A percentile compares a stretch with the other conserved stretches of the same genome.
These are phyloP conservation scores for Verticillium nonalfalfae DNA, from an alignment of 2,329 filamentous ascomycete genomes.

Conservation along the genomic window DNA sequence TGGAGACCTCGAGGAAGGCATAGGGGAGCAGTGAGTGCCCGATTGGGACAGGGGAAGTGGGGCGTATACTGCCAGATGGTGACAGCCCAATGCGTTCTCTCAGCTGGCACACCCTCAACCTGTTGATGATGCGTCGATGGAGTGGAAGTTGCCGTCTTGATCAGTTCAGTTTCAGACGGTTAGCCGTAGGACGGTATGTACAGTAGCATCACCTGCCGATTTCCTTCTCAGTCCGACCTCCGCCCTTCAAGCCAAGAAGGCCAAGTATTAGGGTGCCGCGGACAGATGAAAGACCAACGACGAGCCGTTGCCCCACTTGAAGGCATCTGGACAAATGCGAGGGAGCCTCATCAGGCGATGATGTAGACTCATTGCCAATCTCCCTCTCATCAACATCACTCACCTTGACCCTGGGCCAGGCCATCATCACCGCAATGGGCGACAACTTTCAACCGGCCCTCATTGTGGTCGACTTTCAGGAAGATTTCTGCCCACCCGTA, in stretches of 20 bases:
- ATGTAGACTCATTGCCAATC: not conserved
- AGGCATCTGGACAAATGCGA: not conserved
- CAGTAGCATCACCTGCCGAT: no score
- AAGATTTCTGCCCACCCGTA: slow-evolving; percentile 92
- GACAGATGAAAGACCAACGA: not conserved
- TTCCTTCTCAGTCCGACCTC: no score
- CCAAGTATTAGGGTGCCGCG: no score
- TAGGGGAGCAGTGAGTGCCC: not conserved
- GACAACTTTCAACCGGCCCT: slow-evolving; percentile 41
- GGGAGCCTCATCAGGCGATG: not conserved
- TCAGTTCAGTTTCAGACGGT: not conserved
- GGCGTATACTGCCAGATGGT: not conserved
- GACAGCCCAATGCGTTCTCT: not conserved
- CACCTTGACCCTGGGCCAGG: not conserved
- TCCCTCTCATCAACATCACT: not conserved
- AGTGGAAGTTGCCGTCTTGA: not conserved
- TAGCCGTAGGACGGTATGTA: no score
- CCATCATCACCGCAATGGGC: not conserved
- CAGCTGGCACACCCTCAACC: not conserved
- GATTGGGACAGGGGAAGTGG: not conserved
- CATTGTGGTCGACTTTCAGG: slow-evolving; percentile 81
- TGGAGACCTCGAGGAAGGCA: not conserved
- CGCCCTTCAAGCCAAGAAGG: no score
- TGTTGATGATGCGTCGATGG: not conserved
- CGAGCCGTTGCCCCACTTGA: not conserved